Percentiles rank a stretch among this genome's conserved stretches.
phyloP scores from a whole-genome alignment of 2,329 filamentous ascomycete genomes.

The Fusarium coffeatum region DNA sequence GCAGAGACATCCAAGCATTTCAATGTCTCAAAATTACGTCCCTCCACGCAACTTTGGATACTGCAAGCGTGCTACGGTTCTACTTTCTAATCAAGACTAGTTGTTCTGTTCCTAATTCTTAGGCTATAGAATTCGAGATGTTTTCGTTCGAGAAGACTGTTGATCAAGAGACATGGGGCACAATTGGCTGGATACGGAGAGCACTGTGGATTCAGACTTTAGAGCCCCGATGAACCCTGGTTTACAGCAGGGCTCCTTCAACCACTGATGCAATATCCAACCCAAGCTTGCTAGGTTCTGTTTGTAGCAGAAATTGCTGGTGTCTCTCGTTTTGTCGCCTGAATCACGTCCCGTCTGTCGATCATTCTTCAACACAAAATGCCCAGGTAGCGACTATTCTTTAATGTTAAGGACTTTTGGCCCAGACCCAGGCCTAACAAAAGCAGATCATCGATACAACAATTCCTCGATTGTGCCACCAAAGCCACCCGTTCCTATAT shows the following conservation, averaged over 20 bases:
- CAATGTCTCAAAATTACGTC: background rate
- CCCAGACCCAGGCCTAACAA: background rate
- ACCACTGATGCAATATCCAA: slow-evolving; percentile 16
- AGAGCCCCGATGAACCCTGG: slow-evolving; percentile 31
- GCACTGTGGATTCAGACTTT: slow-evolving; percentile 35
- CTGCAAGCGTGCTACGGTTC: background rate
- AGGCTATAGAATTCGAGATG: background rate
- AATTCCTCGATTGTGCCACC: slow-evolving; percentile 29
- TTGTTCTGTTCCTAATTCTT: background rate
- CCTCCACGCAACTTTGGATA: background rate
- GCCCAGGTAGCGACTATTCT: background rate
- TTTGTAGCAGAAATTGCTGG: slow-evolving; percentile 15
- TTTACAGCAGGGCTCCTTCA: slow-evolving; percentile 8
- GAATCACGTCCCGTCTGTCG: slow-evolving; percentile 26
- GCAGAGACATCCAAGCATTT: slow-evolving; percentile 8
- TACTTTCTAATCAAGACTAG: background rate
- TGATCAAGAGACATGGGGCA: slow-evolving; percentile 24
- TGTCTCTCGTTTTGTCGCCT: slow-evolving; percentile 5
- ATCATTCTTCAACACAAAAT: slow-evolving; percentile 23
- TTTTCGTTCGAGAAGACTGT: slow-evolving; percentile 4
- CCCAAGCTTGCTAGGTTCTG: slow-evolving; percentile 11
- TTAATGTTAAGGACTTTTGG: slow-evolving; percentile 1
- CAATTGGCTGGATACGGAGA: slow-evolving; percentile 42
- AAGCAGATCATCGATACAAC: slow-evolving; percentile 20
- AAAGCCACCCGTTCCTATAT: slow-evolving; percentile 29